Evolutionary conservation across 768 basidiomycete genomes (phyloP), one percentile per base, ranked within the genome.

Genomic region (Kwoniella dendrophila): DNA sequence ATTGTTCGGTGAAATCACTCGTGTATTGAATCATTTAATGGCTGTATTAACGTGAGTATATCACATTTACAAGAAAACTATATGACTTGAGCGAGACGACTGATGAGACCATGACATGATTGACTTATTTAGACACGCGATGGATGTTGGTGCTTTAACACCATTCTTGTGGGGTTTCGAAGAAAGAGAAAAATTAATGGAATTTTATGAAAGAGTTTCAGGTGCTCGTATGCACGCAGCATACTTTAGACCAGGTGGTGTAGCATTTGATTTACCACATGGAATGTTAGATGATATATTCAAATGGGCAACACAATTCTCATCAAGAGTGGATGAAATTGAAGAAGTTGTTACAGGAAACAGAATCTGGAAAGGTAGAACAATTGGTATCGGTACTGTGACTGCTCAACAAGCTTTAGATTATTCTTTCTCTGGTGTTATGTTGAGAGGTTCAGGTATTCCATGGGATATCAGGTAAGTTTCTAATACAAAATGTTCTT

Each of bases 81-180:
- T 34, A 16, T 56, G 33, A 27, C 3, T 8, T 18, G 3, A n/a
- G 7, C 14, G 38, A 18, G 12, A 12, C 8, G 29, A 30, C 36
- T 24, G n/a, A n/a, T n/a, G n/a, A n/a, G n/a, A n/a, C n/a, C n/a
- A n/a, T n/a, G n/a, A n/a, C n/a, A n/a, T 49, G 18, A 49, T 54
- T 12, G 22, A 30, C 26, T 33, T 40, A 24, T 51, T 34, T 47
- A 73, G 68, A 18, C 75, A 76, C 68, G 71, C 70, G 45, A 74
- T 76, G 74, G 79, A 99, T 74, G 95, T 99, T 66, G 95, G 95
- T 78, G 95, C 92, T 61, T 86, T 99, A 10, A 99, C 95, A 1
- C 95, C 95, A 36, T 99, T 97, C 87, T 83, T 99, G 30, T 99
- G 95, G 93, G 95, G 95, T 71, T 98, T 98, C 84, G 95, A 98